A percentile compares a stretch with the other conserved stretches of the same genome.
Conservation (phyloP, 2,329 filamentous ascomycete species). For the Pseudonectria buxi region DNA sequence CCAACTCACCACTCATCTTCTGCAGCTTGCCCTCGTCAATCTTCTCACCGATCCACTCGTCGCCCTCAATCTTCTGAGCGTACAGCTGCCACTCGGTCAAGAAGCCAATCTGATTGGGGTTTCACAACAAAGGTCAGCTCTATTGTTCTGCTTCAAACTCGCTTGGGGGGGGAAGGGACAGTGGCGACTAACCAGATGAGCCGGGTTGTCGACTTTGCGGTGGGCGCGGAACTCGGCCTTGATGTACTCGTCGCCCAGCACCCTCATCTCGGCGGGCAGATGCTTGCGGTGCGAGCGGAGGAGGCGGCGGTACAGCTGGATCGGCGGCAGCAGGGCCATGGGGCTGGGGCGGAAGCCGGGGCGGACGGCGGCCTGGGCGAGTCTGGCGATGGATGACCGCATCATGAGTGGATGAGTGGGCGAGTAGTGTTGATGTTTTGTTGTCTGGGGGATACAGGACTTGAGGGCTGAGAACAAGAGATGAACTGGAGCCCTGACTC, state of each 20-base stretch:
- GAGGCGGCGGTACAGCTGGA: constrained; percentile 82
- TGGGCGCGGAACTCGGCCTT: constrained; percentile 90
- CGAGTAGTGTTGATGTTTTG: too few species aligned
- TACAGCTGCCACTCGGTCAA: constrained; percentile 95
- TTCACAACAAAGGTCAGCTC: too few species aligned
- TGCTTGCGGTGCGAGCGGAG: constrained; percentile 79
- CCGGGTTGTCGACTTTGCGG: constrained; percentile 76
- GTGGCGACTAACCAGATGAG: constrained; percentile 84
- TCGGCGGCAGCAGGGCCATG: constrained; percentile 73
- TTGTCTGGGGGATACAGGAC: too few species aligned
- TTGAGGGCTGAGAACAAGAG: too few species aligned
- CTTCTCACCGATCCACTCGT: constrained; percentile 76
- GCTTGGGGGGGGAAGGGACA: constrained; percentile 23
- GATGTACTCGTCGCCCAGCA: constrained; percentile 87
- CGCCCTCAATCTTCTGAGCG: constrained; percentile 84
- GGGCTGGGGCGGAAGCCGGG: constrained; percentile 31
- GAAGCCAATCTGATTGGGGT: constrained; percentile 75
- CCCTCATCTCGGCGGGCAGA: constrained; percentile 64
- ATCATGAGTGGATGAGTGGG: constrained; percentile 13
- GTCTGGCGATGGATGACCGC: constrained; percentile 19
- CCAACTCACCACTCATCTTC: constrained; percentile 79
- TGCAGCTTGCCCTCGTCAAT: constrained; percentile 77
- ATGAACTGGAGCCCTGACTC: background rate
- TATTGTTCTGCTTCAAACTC: too few species aligned
- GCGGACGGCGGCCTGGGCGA: constrained; percentile 33